These are phyloP conservation scores for Wallacemonas collosoma DNA, from an alignment of 208 protist species.

Conservation along the genomic window DNA sequence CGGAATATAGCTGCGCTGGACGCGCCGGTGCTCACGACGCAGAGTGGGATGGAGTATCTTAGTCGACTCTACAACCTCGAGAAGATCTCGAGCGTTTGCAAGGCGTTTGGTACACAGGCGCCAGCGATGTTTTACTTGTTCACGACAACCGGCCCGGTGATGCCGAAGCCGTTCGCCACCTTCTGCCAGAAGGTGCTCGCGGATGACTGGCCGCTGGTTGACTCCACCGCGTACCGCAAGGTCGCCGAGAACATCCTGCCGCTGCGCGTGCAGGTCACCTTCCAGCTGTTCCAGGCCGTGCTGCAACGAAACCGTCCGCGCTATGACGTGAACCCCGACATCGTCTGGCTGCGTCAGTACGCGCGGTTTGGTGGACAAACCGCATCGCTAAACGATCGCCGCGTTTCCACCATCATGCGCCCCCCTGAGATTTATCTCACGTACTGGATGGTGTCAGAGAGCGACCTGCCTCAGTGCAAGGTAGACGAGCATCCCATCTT, in stretches of 20 bases:
- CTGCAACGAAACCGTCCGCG: constrained; percentile 10
- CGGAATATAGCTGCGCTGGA: constrained; percentile 60
- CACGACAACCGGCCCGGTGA: constrained; percentile 58
- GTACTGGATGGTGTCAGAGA: constrained; percentile 51
- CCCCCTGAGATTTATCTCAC: constrained; percentile 65
- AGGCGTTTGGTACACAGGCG: constrained; percentile 60
- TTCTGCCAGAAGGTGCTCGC: constrained; percentile 58
- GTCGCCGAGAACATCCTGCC: constrained; percentile 74
- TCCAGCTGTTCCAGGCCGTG: constrained; percentile 58
- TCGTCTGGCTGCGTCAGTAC: constrained; percentile 72
- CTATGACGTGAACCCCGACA: constrained; percentile 9
- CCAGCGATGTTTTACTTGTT: constrained; percentile 70
- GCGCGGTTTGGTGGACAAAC: constrained; percentile 33
- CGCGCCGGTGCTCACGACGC: constrained; percentile 48
- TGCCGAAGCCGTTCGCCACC: constrained; percentile 65
- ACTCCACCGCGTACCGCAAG: constrained; percentile 69
- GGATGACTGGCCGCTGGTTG: constrained; percentile 87
- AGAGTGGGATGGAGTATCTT: constrained; percentile 35
- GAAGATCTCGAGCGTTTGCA: constrained; percentile 23
- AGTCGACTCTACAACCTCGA: constrained; percentile 38
- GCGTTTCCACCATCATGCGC: constrained; percentile 41
- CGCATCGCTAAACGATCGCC: constrained; percentile 23
- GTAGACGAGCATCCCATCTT: constrained; percentile 35
- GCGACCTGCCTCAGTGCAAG: constrained; percentile 20
- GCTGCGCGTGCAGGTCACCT: constrained; percentile 73